A percentile compares a stretch with the other conserved stretches of the same genome.
Conservation (phyloP, 257 asterid genomes). For the Solanum appendiculatum region DNA sequence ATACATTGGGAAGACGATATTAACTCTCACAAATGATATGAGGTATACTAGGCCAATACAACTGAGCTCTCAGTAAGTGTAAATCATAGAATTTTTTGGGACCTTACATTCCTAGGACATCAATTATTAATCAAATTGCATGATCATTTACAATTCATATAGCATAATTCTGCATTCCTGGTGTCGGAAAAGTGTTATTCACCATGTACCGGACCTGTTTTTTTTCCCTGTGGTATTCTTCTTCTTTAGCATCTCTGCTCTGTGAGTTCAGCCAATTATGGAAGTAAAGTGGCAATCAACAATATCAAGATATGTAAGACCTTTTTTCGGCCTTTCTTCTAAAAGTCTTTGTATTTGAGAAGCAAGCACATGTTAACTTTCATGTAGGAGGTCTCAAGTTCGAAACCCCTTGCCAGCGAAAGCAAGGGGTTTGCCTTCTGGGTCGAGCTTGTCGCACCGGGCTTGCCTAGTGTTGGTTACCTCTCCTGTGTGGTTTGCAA, state of each 20-base stretch:
- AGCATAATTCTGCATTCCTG: background rate
- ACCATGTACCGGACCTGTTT: background rate
- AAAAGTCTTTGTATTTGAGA: background rate
- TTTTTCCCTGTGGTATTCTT: background rate
- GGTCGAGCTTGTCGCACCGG: too few relatives aligned
- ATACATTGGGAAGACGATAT: slow-evolving; percentile 29
- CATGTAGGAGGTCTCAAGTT: too few relatives aligned
- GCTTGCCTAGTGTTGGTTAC: too few relatives aligned
- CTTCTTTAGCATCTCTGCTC: background rate
- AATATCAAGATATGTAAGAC: background rate
- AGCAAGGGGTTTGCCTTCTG: too few relatives aligned
- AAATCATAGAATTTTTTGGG: background rate
- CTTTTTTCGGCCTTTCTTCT: background rate
- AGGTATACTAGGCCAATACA: background rate
- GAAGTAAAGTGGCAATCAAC: background rate
- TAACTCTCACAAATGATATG: slow-evolving; percentile 11
- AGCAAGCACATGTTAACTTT: background rate
- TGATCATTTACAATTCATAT: background rate
- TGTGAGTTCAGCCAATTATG: background rate
- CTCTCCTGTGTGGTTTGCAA: too few relatives aligned
- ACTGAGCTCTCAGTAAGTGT: background rate
- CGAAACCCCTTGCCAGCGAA: too few relatives aligned
- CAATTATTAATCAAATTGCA: background rate
- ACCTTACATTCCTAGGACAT: background rate
- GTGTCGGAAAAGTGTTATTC: background rate